Percentiles rank a stretch among this genome's conserved stretches.
Evolutionary conservation across 2,329 filamentous ascomycete species (phyloP).

Genomic region (Fusarium kyushuense): DNA sequence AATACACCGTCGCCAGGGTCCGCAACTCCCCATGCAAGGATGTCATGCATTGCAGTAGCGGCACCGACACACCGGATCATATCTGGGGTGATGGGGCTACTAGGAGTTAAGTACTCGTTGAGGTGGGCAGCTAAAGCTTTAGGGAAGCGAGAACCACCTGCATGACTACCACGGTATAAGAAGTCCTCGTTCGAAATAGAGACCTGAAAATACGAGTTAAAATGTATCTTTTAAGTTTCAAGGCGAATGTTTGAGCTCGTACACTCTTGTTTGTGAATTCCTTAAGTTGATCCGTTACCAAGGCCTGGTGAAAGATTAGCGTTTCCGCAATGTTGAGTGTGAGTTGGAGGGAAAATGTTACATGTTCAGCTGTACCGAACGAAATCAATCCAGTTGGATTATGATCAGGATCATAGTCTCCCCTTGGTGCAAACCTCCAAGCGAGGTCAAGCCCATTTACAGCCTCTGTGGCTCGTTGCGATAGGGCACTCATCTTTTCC

Average conservation of each 20-base stretch:
- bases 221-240: not conserved
- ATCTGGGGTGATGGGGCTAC: constrained; percentile 45
- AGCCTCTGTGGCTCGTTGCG: constrained; percentile 44
- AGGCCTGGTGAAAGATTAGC: constrained; percentile 41
- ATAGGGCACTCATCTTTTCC: constrained; percentile 32
- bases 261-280: constrained; percentile 50
- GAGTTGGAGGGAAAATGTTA: not conserved
- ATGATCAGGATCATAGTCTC: constrained; percentile 53
- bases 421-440: constrained; percentile 51
- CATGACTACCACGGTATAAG: constrained; percentile 53
- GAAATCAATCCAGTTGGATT: constrained; percentile 60
- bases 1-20: constrained; percentile 57
- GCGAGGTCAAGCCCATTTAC: constrained; percentile 45
- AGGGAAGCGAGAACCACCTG: constrained; percentile 53
- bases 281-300: constrained; percentile 56
- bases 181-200: constrained; percentile 50
- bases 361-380: constrained; percentile 63
- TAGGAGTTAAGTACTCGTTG: constrained; percentile 54
- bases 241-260: constrained; percentile 25
- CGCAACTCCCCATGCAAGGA: constrained; percentile 55
- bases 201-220: constrained; percentile 28
- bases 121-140: constrained; percentile 53
- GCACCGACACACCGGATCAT: constrained; percentile 53
- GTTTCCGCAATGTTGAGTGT: not conserved
- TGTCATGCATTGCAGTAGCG: constrained; percentile 56